phyloP scores from a whole-genome alignment of 1,284 basidiomycete genomes.

The Rhizoctonia solani region DNA sequence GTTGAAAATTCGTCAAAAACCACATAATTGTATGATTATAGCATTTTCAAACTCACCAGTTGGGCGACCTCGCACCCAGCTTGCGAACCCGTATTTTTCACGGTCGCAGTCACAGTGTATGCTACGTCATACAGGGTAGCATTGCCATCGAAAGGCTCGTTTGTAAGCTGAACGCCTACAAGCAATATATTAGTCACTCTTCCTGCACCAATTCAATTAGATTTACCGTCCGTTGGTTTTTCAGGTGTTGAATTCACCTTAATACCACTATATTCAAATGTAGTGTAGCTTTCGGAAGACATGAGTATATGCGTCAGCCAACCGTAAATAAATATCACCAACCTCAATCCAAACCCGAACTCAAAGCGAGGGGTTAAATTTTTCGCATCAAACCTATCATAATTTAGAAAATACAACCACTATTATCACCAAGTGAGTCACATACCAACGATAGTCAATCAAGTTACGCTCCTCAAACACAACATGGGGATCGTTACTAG shows the following conservation, averaged over 20 bases:
- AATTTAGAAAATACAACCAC: not conserved
- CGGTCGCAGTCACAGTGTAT: constrained; percentile 37
- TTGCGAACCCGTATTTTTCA: constrained; percentile 38
- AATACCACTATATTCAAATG: constrained; percentile 52
- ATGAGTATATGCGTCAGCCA: not conserved
- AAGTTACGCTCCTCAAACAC: constrained; percentile 63
- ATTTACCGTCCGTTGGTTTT: constrained; percentile 13
- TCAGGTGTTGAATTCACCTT: constrained; percentile 28
- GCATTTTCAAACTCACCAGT: not conserved
- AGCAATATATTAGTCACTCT: not conserved
- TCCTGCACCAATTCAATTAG: not conserved
- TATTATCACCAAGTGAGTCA: not conserved
- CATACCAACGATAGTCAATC: constrained; percentile 37
- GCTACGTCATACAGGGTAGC: constrained; percentile 33
- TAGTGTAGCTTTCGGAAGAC: constrained; percentile 47
- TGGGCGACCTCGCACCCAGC: constrained; percentile 34
- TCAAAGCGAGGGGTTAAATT: constrained; percentile 47
- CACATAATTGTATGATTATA: not conserved
- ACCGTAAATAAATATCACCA: constrained; percentile 9
- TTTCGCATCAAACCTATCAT: constrained; percentile 2
- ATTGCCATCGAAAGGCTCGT: constrained; percentile 9
- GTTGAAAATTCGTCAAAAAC: no score
- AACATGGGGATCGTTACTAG: constrained; percentile 46
- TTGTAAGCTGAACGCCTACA: constrained; percentile 6
- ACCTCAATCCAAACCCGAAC: constrained; percentile 54